Percentiles rank a stretch among this genome's conserved stretches.
Evolutionary conservation across 805 yeast species (phyloP).

Genomic region (Metschnikowia similis): DNA sequence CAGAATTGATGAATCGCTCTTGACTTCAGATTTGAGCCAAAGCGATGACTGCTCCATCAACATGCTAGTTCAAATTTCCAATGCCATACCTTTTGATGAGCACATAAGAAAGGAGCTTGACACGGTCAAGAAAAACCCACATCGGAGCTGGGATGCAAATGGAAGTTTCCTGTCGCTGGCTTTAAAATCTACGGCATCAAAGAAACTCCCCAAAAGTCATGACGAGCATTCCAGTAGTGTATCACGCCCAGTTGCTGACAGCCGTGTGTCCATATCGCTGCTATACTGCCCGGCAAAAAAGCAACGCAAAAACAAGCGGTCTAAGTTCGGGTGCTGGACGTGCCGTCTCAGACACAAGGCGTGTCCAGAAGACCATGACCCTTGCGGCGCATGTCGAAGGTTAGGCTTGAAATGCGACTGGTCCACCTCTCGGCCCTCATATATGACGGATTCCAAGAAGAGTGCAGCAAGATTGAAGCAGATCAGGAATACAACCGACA

Average conservation of each 20-base stretch:
- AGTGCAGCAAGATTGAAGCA: conserved; percentile 5
- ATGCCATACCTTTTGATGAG: not conserved
- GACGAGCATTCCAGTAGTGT: not conserved
- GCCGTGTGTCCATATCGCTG: not conserved
- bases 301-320: conserved; percentile 4
- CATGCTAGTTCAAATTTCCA: conserved; percentile 5
- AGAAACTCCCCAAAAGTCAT: not conserved
- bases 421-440: conserved; percentile 10
- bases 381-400: conserved; percentile 15
- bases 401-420: conserved; percentile 14
- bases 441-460: conserved; percentile 11
- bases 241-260: not conserved
- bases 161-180: not conserved
- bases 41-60: conserved; percentile 5
- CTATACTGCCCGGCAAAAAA: not conserved
- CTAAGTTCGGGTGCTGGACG: conserved; percentile 18
- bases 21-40: conserved; percentile 9
- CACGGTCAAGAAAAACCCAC: not conserved
- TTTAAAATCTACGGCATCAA: not conserved
- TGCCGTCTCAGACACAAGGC: conserved; percentile 19
- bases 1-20: conserved; percentile 3
- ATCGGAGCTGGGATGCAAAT: not conserved
- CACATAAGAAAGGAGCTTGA: not conserved
- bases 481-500: conserved; percentile 9
- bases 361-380: conserved; percentile 16